Evolutionary conservation across 2,329 filamentous ascomycete genomes (phyloP), one percentile per base, ranked within the genome.

Genomic region (Chrysoporthe puriensis): DNA sequence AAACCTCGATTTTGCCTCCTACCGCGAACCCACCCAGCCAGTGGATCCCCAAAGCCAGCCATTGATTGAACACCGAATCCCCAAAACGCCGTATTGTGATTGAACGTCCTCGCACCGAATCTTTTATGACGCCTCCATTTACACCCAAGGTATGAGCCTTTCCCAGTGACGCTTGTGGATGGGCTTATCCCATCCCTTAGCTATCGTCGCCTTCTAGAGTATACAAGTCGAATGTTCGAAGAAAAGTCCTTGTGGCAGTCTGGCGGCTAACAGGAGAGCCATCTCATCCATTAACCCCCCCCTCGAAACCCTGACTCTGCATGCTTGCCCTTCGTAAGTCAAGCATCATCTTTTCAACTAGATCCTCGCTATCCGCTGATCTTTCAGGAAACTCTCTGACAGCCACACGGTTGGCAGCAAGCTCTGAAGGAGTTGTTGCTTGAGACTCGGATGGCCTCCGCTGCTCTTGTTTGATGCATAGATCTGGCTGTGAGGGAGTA

Each of bases 281-380:
- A 7, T 36, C 34, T n/a, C 14, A 34, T 7, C 54, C 67, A 18
- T 42, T 34, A n/a, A 57, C 36, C 1, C 44, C 50, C 21, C 58
- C 21, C 32, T 62, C 65, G 26, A 65, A 42, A 14, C 63, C 57
- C 16, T 66, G 60, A 36, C 65, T 63, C 54, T 66, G 65, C 57
- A 62, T 66, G 58, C 75, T 76, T n/a, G 80, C 81, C 62, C 81
- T 78, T 54, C 81, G 80, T 16, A 87, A 76, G 70, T 86, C 85
- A 56, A 75, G 73, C 79, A 87, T 82, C 79, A 87, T 83, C 69
- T 80, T 81, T 73, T 86, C 83, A 57, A 87, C 80, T 52, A 86
- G 78, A 36, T 81, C 77, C 76, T 81, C 80, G n/a, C 80, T 82
- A 71, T 82, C 82, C 7, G 63, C 73, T 13, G 82, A 79, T 32